Percentiles rank a stretch among this genome's conserved stretches.
Conservation (phyloP, 2,329 filamentous ascomycete species). For the Aspergillus piperis region DNA sequence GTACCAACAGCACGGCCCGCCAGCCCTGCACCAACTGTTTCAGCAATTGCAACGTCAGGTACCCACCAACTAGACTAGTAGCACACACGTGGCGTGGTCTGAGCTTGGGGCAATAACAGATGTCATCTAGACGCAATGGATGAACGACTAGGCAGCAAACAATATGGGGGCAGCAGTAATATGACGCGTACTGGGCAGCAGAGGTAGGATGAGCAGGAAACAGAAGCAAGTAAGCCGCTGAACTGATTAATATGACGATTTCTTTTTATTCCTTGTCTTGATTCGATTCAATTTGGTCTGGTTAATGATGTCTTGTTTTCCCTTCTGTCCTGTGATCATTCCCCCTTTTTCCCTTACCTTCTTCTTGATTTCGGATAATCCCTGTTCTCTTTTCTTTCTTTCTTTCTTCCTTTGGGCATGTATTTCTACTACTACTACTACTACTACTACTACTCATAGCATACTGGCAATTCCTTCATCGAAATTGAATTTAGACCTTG, state of each 20-base stretch:
- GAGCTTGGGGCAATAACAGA: neutral
- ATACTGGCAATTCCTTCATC: too few species aligned
- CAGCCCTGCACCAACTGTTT: constrained; percentile 31
- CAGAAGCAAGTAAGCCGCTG: too few species aligned
- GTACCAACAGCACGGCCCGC: constrained; percentile 30
- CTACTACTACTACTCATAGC: too few species aligned
- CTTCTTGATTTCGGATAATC: neutral
- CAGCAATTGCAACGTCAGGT: constrained; percentile 23
- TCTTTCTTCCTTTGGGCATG: too few species aligned
- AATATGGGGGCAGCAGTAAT: too few species aligned
- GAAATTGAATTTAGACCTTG: too few species aligned
- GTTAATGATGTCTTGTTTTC: neutral
- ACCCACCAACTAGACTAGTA: neutral
- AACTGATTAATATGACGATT: too few species aligned
- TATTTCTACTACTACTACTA: too few species aligned
- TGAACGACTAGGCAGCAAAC: neutral
- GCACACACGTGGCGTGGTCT: neutral
- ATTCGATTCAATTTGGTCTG: neutral
- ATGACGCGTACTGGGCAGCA: too few species aligned
- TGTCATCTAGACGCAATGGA: neutral
- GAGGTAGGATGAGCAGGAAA: too few species aligned
- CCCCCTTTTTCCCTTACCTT: neutral
- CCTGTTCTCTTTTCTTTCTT: too few species aligned
- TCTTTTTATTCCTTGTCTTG: neutral
- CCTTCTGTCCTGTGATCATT: neutral